Evolutionary conservation across 495 filamentous ascomycete genomes (phyloP), one percentile per base, ranked within the genome.

Genomic region (Xylaria flabelliformis): DNA sequence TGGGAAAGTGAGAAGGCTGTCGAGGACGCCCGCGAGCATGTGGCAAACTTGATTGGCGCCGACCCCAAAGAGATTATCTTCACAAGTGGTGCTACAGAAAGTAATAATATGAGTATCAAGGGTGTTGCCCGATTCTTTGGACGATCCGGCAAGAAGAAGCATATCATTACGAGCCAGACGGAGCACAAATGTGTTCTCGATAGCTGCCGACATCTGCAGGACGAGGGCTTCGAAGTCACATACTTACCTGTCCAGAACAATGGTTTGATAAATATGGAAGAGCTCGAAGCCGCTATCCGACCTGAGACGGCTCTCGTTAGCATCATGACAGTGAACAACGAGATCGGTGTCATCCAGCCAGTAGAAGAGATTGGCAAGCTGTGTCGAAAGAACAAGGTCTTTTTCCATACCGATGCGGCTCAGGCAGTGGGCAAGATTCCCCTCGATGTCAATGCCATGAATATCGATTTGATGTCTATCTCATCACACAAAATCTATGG

Each of bases 401-500:
- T 97, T 86, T 99, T 98, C 90, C 96, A 99, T 83, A 97, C 94
- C n/a, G 96, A 99, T 81, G 96, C 82, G 36, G 96, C 96, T 7
- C 96, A 99, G 84, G 96, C 97, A 5, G 94, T 97, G 4, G 96
- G 96, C 77, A 99, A 99, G 86, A 97, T 99, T 69, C 94, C 94
- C 0, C 84, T 99, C 39, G 94, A 97, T 79, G 97, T 99, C 69
- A 97, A 98, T 81, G 93, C 94, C 82, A 92, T 95, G 92, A 95
- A 97, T 79, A 90, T 98, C 67, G 96, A 99, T 79, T 83, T 99
- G 76, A 97, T 98, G 96, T 97, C 94, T 13, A 97, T 99, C 56
- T 98, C 96, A n/a, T 94, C 92, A 61, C 96, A 99, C 84, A 99
- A 99, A 85, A 97, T 99, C 72, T 99, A 99, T 81, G 96, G 96